Conservation (phyloP, 2,329 filamentous ascomycete species). For the Colletotrichum plurivorum region DNA sequence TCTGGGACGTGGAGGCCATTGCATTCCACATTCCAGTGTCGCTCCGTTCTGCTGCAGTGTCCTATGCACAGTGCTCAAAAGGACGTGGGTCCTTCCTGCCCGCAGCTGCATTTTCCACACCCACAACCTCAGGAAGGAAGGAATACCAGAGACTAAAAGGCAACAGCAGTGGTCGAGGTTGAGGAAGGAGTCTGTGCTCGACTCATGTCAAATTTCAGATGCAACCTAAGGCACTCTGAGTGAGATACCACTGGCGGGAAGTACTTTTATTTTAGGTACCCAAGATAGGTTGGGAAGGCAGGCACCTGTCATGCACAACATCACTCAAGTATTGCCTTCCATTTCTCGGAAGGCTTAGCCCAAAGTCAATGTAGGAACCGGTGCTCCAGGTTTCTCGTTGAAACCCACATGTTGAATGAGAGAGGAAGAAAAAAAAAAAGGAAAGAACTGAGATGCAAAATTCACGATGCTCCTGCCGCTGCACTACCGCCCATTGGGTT, state of each 20-base stretch:
- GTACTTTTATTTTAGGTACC: no score
- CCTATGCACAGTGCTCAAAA: neutral
- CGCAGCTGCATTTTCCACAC: neutral
- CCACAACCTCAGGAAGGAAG: neutral
- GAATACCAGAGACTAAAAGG: neutral
- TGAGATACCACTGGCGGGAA: no score
- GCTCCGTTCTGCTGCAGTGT: no score
- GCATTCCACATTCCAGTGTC: no score
- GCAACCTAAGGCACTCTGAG: neutral
- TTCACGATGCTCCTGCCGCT: no score
- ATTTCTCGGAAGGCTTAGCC: neutral
- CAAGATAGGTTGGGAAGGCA: neutral
- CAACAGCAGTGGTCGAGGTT: neutral
- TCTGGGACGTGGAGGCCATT: constrained; percentile 7
- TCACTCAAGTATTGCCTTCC: neutral
- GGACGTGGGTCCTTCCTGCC: constrained; percentile 28
- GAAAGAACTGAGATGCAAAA: no score
- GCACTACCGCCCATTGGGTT: no score
- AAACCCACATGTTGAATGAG: no score
- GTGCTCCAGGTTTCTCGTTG: no score
- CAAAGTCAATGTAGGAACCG: no score
- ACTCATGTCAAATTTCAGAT: neutral
- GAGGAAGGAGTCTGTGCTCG: neutral
- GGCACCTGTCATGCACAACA: constrained; percentile 1
- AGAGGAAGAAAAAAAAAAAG: no score